Base-by-base conservation (phyloP, 2,329 filamentous ascomycete species). In the Monilinia vaccinii-corymbosi region DNA sequence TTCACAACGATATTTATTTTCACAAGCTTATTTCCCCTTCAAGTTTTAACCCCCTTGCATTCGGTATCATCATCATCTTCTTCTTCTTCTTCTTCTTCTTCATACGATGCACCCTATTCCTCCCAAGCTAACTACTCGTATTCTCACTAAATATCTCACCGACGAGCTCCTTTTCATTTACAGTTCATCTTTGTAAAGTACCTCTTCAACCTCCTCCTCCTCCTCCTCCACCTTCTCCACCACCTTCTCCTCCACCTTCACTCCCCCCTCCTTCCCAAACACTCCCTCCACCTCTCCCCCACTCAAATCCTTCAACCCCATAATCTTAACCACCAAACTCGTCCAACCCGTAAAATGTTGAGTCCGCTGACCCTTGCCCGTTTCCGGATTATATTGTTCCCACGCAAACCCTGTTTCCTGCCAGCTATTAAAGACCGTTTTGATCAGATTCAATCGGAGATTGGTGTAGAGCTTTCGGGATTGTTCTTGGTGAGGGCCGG, bases 261-360 rank as follows among this genome's bases (percentile, higher is more conserved):
- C 38, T 4, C 8, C 21, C 42, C 45, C 31, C 38, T 32, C 42
- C 2, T 18, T 23, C 11, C 7, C 23, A 1, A 10, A 23, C 16
- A 11, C n/a, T 4, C 34, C 46, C 31, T 58, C 60, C 32, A 49
- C 60, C 36, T 52, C 62, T 4, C 69, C 69, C 40, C 62, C 68
- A 56, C 64, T 70, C 48, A 71, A 58, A 67, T 95, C 87, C 8
- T 91, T 88, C 90, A 99, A 93, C 50, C 85, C 84, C 91, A 97
- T 96, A 66, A 99, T 90, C 79, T 96, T 97, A 49, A 97, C 92
- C 51, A 97, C 89, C 74, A 97, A 78, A 73, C 91, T 96, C n/a
- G 94, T 99, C 94, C 94, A 99, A 55, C 94, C 94, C 0, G 94
- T 97, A 73, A 99, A 99, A 74, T 97, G 93, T 78, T 97, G 91